Conservation (phyloP, 768 basidiomycete species). For the Porphyrellus cyaneotinctus region DNA sequence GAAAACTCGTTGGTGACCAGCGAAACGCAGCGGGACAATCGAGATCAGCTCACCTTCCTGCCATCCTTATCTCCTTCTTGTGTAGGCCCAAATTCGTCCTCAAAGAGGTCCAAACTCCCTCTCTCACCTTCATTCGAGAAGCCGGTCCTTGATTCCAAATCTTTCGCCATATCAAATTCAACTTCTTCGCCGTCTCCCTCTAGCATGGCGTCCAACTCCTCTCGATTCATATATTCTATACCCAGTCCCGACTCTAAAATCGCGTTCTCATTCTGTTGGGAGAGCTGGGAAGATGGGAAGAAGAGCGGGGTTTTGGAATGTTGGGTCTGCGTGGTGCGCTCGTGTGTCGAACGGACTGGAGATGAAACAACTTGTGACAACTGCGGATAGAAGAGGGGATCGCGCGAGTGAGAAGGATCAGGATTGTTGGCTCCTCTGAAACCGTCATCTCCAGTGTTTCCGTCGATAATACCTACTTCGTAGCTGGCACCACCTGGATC, state of each 20-base stretch:
- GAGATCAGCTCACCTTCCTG: conserved; percentile 21
- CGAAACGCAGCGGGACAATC: background rate
- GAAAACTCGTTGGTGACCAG: background rate
- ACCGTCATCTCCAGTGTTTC: background rate
- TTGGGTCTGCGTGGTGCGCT: conserved; percentile 4
- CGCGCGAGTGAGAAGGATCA: conserved; percentile 2
- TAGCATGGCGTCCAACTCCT: conserved; percentile 51
- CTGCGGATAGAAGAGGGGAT: conserved; percentile 25
- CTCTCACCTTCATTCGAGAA: conserved; percentile 2
- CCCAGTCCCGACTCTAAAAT: conserved; percentile 62
- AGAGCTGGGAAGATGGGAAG: conserved; percentile 59
- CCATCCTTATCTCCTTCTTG: conserved; percentile 23
- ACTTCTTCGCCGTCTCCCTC: conserved; percentile 35
- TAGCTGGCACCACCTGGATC: background rate
- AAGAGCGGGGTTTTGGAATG: conserved; percentile 30
- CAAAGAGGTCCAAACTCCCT: conserved; percentile 30
- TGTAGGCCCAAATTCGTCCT: conserved; percentile 33
- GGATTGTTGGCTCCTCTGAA: conserved; percentile 1
- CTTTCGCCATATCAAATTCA: conserved; percentile 19
- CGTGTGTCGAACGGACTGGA: background rate
- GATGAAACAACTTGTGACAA: conserved; percentile 19
- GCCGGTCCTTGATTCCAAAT: background rate
- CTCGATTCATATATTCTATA: conserved; percentile 58
- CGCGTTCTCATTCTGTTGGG: conserved; percentile 48
- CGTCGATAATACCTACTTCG: conserved; percentile 1